A percentile compares a stretch with the other conserved stretches of the same genome.
Evolutionary conservation across 495 filamentous ascomycete genomes (phyloP).

Genomic region (Aspergillus indologenus): DNA sequence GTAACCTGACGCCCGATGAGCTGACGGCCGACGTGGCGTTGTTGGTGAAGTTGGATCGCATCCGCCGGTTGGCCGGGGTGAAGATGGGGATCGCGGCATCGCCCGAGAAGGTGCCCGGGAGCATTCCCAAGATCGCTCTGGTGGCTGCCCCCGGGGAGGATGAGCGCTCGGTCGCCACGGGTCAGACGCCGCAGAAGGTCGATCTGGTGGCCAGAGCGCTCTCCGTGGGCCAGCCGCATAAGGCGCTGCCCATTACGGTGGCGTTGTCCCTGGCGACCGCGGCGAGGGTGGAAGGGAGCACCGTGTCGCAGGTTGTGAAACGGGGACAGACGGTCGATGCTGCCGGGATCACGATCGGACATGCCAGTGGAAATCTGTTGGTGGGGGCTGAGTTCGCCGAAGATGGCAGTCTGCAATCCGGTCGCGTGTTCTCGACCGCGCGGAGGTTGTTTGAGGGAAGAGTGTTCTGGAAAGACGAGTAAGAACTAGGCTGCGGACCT

Average conservation of each 20-base stretch:
- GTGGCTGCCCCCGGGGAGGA: conserved; percentile 41
- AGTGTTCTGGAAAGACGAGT: too few species aligned
- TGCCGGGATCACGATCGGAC: conserved; percentile 51
- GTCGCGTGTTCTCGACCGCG: too few species aligned
- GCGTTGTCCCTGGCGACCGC: conserved; percentile 61
- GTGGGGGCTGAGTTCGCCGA: conserved; percentile 47
- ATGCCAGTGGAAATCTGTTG: conserved; percentile 59
- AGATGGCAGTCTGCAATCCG: conserved; percentile 21
- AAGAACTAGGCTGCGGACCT: too few species aligned
- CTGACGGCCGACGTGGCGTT: conserved; percentile 48
- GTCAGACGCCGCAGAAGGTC: too few species aligned
- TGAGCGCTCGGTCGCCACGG: conserved; percentile 34
- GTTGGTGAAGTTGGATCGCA: conserved; percentile 54
- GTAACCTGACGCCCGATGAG: conserved; percentile 50
- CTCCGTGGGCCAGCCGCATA: conserved; percentile 59
- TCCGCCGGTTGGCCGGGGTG: conserved; percentile 57
- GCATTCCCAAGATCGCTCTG: conserved; percentile 65
- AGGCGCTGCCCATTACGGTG: conserved; percentile 59
- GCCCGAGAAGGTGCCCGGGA: conserved; percentile 46
- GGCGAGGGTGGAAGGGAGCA: conserved; percentile 33
- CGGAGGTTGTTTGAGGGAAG: too few species aligned
- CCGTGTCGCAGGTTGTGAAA: conserved; percentile 32
- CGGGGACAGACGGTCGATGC: conserved; percentile 22
- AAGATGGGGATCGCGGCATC: conserved; percentile 58
- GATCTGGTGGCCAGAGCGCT: conserved; percentile 36